phyloP scores from a whole-genome alignment of 805 yeast genomes.

The Starmerella apis region DNA sequence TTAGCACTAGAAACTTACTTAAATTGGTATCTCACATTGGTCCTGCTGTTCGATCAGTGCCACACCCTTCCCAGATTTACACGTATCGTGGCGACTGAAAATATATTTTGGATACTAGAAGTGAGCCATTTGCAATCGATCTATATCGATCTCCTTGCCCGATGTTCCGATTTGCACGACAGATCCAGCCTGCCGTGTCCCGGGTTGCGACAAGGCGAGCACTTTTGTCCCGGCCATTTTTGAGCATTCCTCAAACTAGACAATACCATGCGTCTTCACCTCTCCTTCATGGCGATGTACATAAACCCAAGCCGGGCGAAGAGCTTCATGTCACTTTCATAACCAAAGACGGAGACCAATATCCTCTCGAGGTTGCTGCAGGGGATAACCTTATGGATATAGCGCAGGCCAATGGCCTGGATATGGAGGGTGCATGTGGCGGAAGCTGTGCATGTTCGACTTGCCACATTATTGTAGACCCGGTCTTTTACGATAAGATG shows the following conservation, averaged over 20 bases:
- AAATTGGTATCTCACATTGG: too few species aligned
- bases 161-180: conserved; percentile 5
- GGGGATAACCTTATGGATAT: conserved; percentile 89
- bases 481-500: conserved; percentile 78
- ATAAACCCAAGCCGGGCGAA: conserved; percentile 87
- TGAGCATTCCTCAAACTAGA: background rate
- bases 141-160: background rate
- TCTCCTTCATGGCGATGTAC: conserved; percentile 66
- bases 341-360: conserved; percentile 80
- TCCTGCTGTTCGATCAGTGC: too few species aligned
- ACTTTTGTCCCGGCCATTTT: background rate
- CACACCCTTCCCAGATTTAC: too few species aligned
- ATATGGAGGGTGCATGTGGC: conserved; percentile 97
- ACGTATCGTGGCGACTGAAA: conserved; percentile 4
- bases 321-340: conserved; percentile 81
- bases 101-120: background rate
- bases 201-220: background rate
- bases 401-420: conserved; percentile 86
- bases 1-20: too few species aligned
- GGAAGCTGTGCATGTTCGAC: conserved; percentile 99
- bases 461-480: conserved; percentile 93
- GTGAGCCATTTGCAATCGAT: background rate
- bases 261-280: conserved; percentile 5
- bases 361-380: conserved; percentile 73
- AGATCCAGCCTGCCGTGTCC: background rate